Evolutionary conservation across 1,284 basidiomycete species (phyloP).

Genomic region (Puccinia hordei): DNA sequence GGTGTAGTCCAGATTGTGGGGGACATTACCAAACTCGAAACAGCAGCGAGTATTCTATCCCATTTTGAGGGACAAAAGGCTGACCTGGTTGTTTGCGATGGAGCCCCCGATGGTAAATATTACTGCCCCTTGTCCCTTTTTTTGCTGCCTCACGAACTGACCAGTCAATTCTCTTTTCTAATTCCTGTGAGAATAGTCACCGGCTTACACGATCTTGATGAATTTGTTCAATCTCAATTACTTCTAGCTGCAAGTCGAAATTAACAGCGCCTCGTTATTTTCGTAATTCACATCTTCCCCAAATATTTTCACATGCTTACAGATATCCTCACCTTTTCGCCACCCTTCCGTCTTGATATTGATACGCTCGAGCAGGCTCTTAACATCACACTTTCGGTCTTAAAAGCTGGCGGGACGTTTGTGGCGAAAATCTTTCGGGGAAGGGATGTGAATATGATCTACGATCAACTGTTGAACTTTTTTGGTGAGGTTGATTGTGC

Average conservation of each 20-base stretch:
- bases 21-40: constrained; percentile 65
- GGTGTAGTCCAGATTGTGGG: constrained; percentile 64
- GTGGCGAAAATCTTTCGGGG: constrained; percentile 67
- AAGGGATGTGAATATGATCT: constrained; percentile 61
- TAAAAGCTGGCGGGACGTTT: constrained; percentile 63
- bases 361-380: constrained; percentile 59
- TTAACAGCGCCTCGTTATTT: neutral
- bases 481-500: constrained; percentile 60
- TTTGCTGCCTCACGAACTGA: neutral
- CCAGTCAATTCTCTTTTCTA: neutral
- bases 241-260: constrained; percentile 62
- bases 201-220: constrained; percentile 66
- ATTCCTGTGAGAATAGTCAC: constrained; percentile 61
- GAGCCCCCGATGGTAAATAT: constrained; percentile 64
- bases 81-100: constrained; percentile 66
- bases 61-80: constrained; percentile 63
- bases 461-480: constrained; percentile 62
- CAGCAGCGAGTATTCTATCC: constrained; percentile 62
- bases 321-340: neutral
- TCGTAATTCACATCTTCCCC: constrained; percentile 20
- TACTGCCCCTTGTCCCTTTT: neutral
- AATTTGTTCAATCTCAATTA: constrained; percentile 66
- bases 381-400: constrained; percentile 64
- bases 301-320: neutral
- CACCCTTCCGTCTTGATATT: neutral